Evolutionary conservation across 2,329 filamentous ascomycete species (phyloP).

Genomic region (Fusarium virguliforme): DNA sequence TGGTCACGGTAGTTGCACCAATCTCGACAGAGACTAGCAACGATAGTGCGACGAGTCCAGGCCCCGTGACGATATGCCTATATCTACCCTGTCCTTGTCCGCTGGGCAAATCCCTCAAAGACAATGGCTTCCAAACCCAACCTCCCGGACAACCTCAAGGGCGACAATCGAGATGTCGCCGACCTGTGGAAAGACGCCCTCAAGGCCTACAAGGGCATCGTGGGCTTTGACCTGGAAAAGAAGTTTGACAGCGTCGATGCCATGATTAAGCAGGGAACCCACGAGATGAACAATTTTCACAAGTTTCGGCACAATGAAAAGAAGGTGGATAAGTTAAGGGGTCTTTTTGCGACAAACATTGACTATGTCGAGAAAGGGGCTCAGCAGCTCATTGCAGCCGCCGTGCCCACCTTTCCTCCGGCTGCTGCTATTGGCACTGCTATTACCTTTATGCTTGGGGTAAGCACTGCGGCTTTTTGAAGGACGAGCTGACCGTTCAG

Average conservation of each 20-base stretch:
- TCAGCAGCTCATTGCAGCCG: constrained; percentile 51
- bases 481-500: constrained; percentile 25
- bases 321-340: constrained; percentile 54
- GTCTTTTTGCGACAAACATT: constrained; percentile 51
- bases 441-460: constrained; percentile 53
- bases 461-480: constrained; percentile 12
- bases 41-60: background rate
- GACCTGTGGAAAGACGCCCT: constrained; percentile 55
- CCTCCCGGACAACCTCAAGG: constrained; percentile 41
- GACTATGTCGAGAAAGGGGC: constrained; percentile 53
- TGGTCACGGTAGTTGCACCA: background rate
- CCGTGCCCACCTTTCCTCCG: constrained; percentile 53
- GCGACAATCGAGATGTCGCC: constrained; percentile 51
- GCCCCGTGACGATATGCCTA: background rate
- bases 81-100: background rate
- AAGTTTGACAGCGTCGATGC: constrained; percentile 50
- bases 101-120: background rate
- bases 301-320: constrained; percentile 54
- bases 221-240: constrained; percentile 53
- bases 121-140: constrained; percentile 17
- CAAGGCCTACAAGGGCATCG: constrained; percentile 53
- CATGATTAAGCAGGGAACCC: constrained; percentile 48
- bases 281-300: constrained; percentile 53
- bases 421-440: constrained; percentile 55
- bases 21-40: background rate